These are phyloP conservation scores for Aspergillus sp. DNA, from an alignment of 2,329 filamentous ascomycete species.

Conservation along the genomic window DNA sequence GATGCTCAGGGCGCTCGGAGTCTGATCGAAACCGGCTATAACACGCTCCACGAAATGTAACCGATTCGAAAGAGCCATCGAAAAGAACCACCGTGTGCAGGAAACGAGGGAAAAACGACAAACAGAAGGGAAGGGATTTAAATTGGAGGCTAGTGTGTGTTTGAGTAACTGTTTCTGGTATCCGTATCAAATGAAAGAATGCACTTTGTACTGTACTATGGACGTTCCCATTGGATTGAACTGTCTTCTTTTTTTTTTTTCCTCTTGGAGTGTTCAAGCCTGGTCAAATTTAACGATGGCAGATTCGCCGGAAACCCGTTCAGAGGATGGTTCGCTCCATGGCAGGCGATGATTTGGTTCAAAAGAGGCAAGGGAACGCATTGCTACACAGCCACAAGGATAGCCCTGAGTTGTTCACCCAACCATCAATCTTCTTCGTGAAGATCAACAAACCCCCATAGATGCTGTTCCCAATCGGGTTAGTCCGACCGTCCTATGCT, in stretches of 20 bases:
- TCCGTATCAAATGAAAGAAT: not conserved
- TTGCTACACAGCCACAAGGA: not conserved
- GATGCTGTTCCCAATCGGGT: not conserved
- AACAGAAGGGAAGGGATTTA: conserved; percentile 2
- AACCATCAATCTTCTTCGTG: not conserved
- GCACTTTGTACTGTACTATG: not conserved
- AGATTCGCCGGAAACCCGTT: not conserved
- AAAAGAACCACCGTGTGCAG: not conserved
- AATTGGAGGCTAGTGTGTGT: not conserved
- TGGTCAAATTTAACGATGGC: not conserved
- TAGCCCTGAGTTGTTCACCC: not conserved
- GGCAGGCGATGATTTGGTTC: not conserved
- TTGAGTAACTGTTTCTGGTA: not conserved
- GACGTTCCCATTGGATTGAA: not conserved
- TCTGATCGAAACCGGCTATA: conserved; percentile 60
- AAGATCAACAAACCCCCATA: not conserved
- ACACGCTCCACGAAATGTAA: conserved; percentile 50
- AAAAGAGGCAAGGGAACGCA: not conserved
- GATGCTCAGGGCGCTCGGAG: conserved; percentile 62
- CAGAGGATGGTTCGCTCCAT: no score
- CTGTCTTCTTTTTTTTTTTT: not conserved
- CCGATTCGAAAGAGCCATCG: not conserved
- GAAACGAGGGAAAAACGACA: not conserved
- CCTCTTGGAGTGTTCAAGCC: no score
- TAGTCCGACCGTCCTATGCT: not conserved